Base-by-base conservation (phyloP, 305 asterid species). In the Nicotiana rustica region DNA sequence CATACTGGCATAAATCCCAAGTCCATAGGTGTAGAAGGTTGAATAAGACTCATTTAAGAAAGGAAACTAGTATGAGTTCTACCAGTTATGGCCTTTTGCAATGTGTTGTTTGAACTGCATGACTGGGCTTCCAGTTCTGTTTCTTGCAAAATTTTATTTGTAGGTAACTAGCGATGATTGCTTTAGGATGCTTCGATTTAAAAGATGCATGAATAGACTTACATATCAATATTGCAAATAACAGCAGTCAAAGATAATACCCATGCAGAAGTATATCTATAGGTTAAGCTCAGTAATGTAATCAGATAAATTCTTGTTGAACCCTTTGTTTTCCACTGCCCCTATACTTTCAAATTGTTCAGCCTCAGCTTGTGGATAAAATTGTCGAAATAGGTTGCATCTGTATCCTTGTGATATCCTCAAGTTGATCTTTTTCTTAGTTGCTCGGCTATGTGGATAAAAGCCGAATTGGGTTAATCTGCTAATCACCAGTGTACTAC, bases 361-460 rank as follows among this genome's bases (percentile, higher is more conserved):
- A 44, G 36, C 78, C 78, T 70, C 60, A 10, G 36, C 78, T 70
- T 44, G 36, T 19, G 36, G 60, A 44, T 70, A 44, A 70, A 70
- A 19, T 29, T 71, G 60, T 44, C 29, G 12, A 47, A 44, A 71
- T 44, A 17, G 35, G 59, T 71, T 44, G 78, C 21, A 71, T 44
- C 60, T 71, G 12, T 71, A 71, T 71, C 60, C 47, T 19, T 44
- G 60, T 44, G 36, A 71, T 71, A 44, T 44, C 47, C 78, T 71
- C 78, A 71, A 71, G 60, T 44, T 71, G 60, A 44, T 70, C 17
- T 70, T 44, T 69, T 70, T 70, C 60, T 41, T 31, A 70, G 78
- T 70, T 70, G 38, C 60, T 70, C 17, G 15, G 78, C 36, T 44
- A 19, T 44, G 36, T 70, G 31, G 78, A 44, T 70, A 19, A 44